Evolutionary conservation across 2,329 filamentous ascomycete species (phyloP), one percentile per base, ranked within the genome.

Genomic region (Orbilia brochopaga): DNA sequence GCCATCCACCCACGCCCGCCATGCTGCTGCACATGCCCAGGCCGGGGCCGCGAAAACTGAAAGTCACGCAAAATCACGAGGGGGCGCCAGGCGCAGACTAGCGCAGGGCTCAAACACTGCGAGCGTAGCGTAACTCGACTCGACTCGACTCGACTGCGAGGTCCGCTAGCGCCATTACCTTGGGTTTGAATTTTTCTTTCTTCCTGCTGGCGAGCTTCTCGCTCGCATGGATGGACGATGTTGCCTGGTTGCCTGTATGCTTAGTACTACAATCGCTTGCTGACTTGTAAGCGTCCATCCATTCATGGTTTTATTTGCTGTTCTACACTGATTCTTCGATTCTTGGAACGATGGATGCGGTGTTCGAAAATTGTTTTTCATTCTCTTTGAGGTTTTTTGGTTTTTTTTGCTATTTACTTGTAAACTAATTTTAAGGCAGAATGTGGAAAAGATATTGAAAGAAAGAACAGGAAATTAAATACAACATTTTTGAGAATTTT

Each of bases 401-500:
- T 32, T 32, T 56, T 56, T 35, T 35, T 70, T 64, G 44, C 50
- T 55, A 53, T 35, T 70, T 64, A 37, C 50, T 55, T 42, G 21
- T 59, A 51, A 55, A 64, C 40, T 70, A 52, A 64, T 70, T 70
- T 69, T 64, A 59, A 70, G 66, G 66, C 66, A 64, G 66, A 32
- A 32, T 32, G 27, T 32, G 27, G 59, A 64, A 64, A 67, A n/a
- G n/a, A 56, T 35, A 15, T 6, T 42, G n/a, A 42, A 42, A 42
- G 37, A 13, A 42, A 42, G 15, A 4, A 44, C 48, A 59, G 59
- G 64, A 60, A 70, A 70, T 64, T 70, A 64, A 70, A 59, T 70
- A 64, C 54, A 70, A 53, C 55, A 59, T 54, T 54, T 64, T 70
- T n/a, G n/a, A n/a, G 61, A 57, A 62, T 69, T 67, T 58, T 50